Evolutionary conservation across 176 grass and related monocot genomes (phyloP), one percentile per base, ranked within the genome.

Genomic region (Carex scoparia): DNA sequence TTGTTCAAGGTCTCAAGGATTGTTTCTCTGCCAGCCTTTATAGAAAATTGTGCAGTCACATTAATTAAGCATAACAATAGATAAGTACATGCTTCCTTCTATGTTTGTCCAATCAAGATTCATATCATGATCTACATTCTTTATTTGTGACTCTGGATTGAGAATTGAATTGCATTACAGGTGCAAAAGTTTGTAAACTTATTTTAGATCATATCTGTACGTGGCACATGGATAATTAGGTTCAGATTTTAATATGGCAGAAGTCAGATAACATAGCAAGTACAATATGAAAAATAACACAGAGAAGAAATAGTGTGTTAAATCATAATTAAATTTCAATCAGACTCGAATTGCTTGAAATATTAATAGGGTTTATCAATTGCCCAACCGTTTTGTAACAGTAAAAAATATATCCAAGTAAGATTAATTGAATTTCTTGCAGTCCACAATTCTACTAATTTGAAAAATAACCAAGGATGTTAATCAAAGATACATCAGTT

Each of bases 1-100:
- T 90, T 95, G 85, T 56, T 86, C 42, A 98, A 90, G 71, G 85
- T 88, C 74, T 98, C 92, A 59, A 95, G 93, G 70, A 98, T 92
- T 56, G 76, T 90, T 86, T 86, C 84, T 98, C 93, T 33, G 93
- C 91, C 66, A 98, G 60, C 70, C 95, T 98, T 86, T 62, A 90
- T 16, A 88, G 14, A 60, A 53, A 80, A 69, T 81, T 79, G 69
- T 12, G 53, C 60, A 57, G 9, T 16, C 9, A 83, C 27, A 19
- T 63, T 13, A 32, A 65, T 49, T 23, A 86, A 84, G 65, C 30
- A 84, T 19, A 61, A 75, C 11, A 61, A 75, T 61, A 88, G 1
- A 62, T 68, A 71, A 70, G 51, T 48, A 12, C 54, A 88, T 61
- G 30, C 31, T 88, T 18, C 31, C 46, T 49, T 77, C 73, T 55